Evolutionary conservation across 164 flowering plant genomes (phyloP).

Genomic region (Magnolia changhungtana): DNA sequence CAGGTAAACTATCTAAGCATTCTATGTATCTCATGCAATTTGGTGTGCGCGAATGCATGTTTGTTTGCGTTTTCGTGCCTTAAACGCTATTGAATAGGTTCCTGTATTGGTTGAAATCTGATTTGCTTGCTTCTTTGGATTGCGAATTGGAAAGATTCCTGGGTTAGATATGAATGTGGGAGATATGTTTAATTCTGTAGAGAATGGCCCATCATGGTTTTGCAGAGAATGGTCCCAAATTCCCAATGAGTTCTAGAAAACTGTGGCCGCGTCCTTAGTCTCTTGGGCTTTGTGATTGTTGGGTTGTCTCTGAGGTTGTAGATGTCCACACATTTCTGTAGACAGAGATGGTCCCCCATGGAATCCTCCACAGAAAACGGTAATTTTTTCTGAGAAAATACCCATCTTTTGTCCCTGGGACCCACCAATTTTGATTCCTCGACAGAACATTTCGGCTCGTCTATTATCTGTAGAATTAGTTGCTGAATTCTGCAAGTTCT

Average conservation of each 20-base stretch:
- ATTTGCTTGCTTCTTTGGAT: background rate
- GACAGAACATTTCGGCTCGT: constrained; percentile 7
- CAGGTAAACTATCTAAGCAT: constrained; percentile 38
- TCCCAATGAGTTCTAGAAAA: background rate
- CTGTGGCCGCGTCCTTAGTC: background rate
- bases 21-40: too few relatives aligned
- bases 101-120: background rate
- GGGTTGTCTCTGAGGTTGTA: background rate
- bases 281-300: background rate
- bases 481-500: background rate
- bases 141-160: background rate
- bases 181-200: background rate
- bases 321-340: background rate
- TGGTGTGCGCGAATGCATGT: too few relatives aligned
- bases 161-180: background rate
- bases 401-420: constrained; percentile 2
- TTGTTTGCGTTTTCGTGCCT: too few relatives aligned
- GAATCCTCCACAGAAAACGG: background rate
- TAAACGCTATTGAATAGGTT: background rate
- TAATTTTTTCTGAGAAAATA: background rate
- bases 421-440: constrained; percentile 6
- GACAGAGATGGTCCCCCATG: background rate
- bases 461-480: constrained; percentile 1
- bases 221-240: background rate
- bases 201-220: background rate